A percentile compares a stretch with the other conserved stretches of the same genome.
These are phyloP conservation scores for Trichoderma atroviride DNA, from an alignment of 2,329 filamentous ascomycete genomes.

Conservation along the genomic window DNA sequence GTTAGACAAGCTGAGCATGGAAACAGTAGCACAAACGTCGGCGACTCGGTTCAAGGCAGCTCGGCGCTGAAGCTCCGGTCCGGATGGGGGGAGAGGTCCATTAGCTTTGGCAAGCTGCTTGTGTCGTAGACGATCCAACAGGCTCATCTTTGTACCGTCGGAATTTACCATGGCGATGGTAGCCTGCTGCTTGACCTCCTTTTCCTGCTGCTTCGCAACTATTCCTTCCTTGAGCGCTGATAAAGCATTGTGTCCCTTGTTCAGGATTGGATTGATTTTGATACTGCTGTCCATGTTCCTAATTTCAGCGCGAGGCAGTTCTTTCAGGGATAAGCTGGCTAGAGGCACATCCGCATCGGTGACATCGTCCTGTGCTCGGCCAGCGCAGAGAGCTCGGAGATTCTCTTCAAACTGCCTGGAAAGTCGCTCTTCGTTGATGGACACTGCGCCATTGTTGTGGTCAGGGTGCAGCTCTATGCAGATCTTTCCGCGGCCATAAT, in stretches of 20 bases:
- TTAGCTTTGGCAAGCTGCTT: conserved; percentile 64
- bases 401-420: conserved; percentile 58
- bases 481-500: conserved; percentile 58
- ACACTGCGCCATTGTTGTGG: conserved; percentile 36
- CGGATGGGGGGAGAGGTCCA: conserved; percentile 60
- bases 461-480: conserved; percentile 59
- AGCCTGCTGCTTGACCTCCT: conserved; percentile 42
- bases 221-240: conserved; percentile 67
- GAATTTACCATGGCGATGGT: conserved; percentile 43
- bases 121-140: conserved; percentile 74
- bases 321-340: conserved; percentile 53
- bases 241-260: conserved; percentile 70
- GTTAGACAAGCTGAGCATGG: conserved; percentile 63
- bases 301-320: conserved; percentile 44
- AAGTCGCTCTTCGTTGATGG: conserved; percentile 55
- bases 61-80: conserved; percentile 60
- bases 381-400: conserved; percentile 50
- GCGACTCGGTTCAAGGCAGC: conserved; percentile 67
- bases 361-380: conserved; percentile 37
- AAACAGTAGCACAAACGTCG: conserved; percentile 69
- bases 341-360: conserved; percentile 53
- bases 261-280: conserved; percentile 59
- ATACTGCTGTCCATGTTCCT: conserved; percentile 36
- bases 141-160: conserved; percentile 60
- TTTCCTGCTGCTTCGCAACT: conserved; percentile 54